phyloP scores from a whole-genome alignment of 2,329 filamentous ascomycete genomes.

The Pseudopyricularia javanii region DNA sequence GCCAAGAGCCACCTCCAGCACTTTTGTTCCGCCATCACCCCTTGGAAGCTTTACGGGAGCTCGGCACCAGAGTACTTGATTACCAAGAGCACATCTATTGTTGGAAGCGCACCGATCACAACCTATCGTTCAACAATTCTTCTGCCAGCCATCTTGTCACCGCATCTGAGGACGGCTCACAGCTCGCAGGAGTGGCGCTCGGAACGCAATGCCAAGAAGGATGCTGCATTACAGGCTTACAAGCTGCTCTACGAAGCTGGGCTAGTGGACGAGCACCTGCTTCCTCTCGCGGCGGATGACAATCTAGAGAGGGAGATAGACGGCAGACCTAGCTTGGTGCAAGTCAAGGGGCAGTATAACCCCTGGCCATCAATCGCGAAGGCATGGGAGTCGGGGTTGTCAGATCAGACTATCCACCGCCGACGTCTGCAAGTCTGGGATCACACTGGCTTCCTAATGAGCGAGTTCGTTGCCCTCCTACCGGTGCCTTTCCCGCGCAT shows the following conservation, averaged over 20 bases:
- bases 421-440: conserved; percentile 22
- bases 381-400: conserved; percentile 24
- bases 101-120: conserved; percentile 1
- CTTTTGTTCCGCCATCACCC: conserved; percentile 55
- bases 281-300: conserved; percentile 37
- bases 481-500: conserved; percentile 27
- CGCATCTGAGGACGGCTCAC: conserved; percentile 38
- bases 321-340: conserved; percentile 19
- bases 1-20: conserved; percentile 68
- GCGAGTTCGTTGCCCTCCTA: conserved; percentile 28
- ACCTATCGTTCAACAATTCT: conserved; percentile 47
- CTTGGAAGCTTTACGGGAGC: conserved; percentile 47
- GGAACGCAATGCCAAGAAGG: conserved; percentile 61
- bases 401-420: conserved; percentile 10
- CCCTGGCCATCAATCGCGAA: conserved; percentile 34
- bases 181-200: conserved; percentile 51
- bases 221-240: conserved; percentile 77
- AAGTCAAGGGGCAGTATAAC: conserved; percentile 24
- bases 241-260: conserved; percentile 54
- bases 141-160: conserved; percentile 60
- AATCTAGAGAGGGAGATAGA: conserved; percentile 19
- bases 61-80: conserved; percentile 56
- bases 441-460: conserved; percentile 14
- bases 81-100: conserved; percentile 11
- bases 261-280: conserved; percentile 64